phyloP scores from a whole-genome alignment of 345 rosid species.

The Eucalyptus sp. region DNA sequence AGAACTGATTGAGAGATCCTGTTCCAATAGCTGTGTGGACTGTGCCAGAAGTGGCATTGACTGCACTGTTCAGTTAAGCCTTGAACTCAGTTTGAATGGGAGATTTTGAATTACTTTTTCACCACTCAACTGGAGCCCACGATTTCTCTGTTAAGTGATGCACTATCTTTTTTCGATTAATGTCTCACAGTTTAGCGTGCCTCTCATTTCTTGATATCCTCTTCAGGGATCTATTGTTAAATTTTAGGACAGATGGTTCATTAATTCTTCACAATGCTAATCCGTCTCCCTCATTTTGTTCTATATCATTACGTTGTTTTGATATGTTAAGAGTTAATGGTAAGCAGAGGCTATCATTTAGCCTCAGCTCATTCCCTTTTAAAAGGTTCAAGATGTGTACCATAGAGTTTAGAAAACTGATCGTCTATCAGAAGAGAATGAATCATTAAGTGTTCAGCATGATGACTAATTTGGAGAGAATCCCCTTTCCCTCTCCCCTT shows the following conservation, averaged over 20 bases:
- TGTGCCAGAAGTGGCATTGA: background rate
- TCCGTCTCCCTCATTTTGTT: background rate
- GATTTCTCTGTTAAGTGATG: background rate
- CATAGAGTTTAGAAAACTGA: background rate
- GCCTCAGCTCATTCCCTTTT: background rate
- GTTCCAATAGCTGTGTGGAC: background rate
- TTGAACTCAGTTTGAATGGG: background rate
- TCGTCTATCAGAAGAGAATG: background rate
- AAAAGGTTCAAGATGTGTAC: background rate
- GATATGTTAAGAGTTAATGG: background rate
- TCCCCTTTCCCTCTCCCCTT: background rate
- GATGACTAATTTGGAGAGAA: background rate
- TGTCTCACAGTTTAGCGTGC: background rate
- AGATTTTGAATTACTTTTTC: background rate
- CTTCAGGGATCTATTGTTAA: background rate
- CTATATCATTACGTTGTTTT: background rate
- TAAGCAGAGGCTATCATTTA: background rate
- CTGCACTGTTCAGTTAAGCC: background rate
- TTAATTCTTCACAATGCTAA: background rate
- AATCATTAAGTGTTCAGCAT: background rate
- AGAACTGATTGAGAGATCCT: background rate
- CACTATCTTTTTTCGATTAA: background rate
- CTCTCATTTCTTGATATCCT: background rate
- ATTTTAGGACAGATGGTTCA: background rate
- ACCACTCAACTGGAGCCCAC: background rate